Base-by-base conservation (phyloP, 495 filamentous ascomycete species). In the Penicillium subrubescens region DNA sequence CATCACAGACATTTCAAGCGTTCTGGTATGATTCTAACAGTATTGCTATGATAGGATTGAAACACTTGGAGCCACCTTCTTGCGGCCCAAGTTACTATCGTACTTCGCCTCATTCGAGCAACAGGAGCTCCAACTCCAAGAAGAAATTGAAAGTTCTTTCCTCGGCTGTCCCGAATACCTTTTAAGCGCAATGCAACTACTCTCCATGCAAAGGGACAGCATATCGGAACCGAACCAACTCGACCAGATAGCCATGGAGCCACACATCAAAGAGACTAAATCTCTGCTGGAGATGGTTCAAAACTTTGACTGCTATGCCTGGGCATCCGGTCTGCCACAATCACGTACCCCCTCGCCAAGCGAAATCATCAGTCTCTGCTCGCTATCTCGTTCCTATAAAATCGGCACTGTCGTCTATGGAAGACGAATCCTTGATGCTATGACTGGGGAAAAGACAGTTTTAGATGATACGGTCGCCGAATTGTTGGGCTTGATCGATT, bases 31-130 rank as follows among this genome's bases (percentile, higher is more conserved):
- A n/a, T n/a, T 60, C 61, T 68, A 27, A 66, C 57, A 23, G 17
- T 58, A 0, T 19, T 25, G 2, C 8, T 8, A 23, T n/a, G 10
- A 61, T 35, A 86, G 59, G 64, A 82, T 67, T 64, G 80, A 69
- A 65, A 85, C 56, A 63, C 82, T 63, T 63, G 78, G 33, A 69
- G 81, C 41, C 69, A 84, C 74, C 62, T 85, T 70, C 73, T 79
- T 53, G 65, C 84, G 48, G 62, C 82, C 57, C 59, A 79, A 67
- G 58, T 77, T 76, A 8, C 46, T 79, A 8, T 73, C 78, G 2
- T 63, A 74, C 8, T 72, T 67, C 29, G 44, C 52, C 17, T 61
- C 60, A 0, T 31, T 70, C 0, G 61, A 72, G 8, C 53, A 64
- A n/a, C 50, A 62, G 54, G 63, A 62, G 19, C 14, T 57, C 3